Conservation (phyloP, 768 basidiomycete species). For the Tulasnella calospora region DNA sequence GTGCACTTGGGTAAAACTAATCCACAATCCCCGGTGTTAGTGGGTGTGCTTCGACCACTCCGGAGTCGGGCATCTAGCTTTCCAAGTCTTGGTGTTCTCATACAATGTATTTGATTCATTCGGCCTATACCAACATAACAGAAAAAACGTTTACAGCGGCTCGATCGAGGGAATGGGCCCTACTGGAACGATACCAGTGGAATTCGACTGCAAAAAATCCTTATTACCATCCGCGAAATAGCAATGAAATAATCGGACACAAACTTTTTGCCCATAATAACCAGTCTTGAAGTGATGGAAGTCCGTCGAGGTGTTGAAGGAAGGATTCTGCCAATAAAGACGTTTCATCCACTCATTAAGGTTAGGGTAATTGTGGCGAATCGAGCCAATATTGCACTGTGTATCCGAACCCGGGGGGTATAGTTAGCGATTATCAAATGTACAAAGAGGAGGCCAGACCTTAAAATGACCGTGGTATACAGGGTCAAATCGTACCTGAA, state of each 20-base stretch:
- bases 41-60: no score
- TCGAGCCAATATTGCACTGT: conserved; percentile 71
- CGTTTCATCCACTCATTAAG: conserved; percentile 83
- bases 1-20: no score
- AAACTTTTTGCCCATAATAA: conserved; percentile 43
- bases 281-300: conserved; percentile 84
- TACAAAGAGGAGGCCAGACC: conserved; percentile 1
- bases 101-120: no score
- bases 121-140: no score
- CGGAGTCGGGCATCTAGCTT: no score
- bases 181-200: conserved; percentile 13
- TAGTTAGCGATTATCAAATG: neutral
- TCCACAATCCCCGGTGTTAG: no score
- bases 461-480: conserved; percentile 93
- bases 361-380: conserved; percentile 82
- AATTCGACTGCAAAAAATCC: neutral
- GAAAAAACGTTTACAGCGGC: neutral
- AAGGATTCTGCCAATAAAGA: conserved; percentile 84
- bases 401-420: neutral
- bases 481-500: conserved; percentile 81
- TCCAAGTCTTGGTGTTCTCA: no score
- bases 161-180: conserved; percentile 17
- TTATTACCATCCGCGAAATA: neutral
- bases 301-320: conserved; percentile 82
- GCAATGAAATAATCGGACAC: neutral